These are phyloP conservation scores for Diplodia seriata DNA, from an alignment of 2,329 filamentous ascomycete species.

Conservation along the genomic window DNA sequence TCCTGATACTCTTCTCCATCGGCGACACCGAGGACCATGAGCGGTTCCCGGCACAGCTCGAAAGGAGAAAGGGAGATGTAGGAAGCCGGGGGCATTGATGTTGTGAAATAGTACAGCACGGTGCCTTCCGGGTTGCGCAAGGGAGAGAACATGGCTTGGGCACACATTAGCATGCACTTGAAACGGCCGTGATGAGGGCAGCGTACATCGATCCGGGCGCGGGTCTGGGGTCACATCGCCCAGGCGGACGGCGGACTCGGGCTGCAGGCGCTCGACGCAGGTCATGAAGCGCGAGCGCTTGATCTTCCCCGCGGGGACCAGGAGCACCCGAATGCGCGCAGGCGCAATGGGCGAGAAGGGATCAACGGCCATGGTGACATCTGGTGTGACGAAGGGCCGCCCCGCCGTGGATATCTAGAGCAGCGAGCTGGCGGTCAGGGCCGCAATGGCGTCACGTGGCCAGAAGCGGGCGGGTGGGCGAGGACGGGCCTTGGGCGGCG, in stretches of 20 bases:
- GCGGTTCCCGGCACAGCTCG: slow-evolving; percentile 84
- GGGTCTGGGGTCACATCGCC: slow-evolving; percentile 86
- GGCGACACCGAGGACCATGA: slow-evolving; percentile 82
- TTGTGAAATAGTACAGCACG: slow-evolving; percentile 87
- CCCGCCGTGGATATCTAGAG: background rate
- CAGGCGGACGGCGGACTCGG: slow-evolving; percentile 81
- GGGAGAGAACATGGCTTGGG: slow-evolving; percentile 88
- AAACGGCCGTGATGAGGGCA: slow-evolving; percentile 32
- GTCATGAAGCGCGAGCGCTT: slow-evolving; percentile 78
- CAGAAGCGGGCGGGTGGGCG: background rate
- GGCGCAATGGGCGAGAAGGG: slow-evolving; percentile 89
- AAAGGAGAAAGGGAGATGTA: slow-evolving; percentile 85
- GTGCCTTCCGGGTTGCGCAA: slow-evolving; percentile 84
- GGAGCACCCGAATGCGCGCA: slow-evolving; percentile 85
- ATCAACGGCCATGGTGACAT: slow-evolving; percentile 82
- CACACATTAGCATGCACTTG: slow-evolving; percentile 35
- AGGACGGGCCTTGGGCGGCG: background rate
- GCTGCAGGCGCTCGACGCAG: slow-evolving; percentile 79
- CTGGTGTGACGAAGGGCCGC: slow-evolving; percentile 36
- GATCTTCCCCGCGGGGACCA: slow-evolving; percentile 86
- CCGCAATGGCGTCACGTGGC: slow-evolving; percentile 34
- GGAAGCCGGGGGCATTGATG: slow-evolving; percentile 77
- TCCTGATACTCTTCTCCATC: slow-evolving; percentile 74
- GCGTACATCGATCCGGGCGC: slow-evolving; percentile 82
- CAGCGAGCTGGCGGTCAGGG: slow-evolving; percentile 26